phyloP scores from a whole-genome alignment of 805 yeast species.

The Millerozyma acaciae region DNA sequence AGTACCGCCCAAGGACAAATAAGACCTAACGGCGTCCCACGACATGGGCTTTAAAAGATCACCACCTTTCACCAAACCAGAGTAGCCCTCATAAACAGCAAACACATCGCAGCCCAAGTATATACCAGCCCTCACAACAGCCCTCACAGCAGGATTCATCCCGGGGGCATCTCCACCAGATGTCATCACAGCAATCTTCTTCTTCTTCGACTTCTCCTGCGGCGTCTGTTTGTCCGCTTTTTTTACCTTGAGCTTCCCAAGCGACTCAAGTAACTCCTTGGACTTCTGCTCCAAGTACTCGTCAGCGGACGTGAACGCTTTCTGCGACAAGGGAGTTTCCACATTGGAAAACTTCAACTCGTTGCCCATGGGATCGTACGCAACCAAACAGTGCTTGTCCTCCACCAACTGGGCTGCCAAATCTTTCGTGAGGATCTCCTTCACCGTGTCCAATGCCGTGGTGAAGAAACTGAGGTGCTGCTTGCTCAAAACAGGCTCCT shows the following conservation, averaged over 20 bases:
- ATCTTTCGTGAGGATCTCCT: constrained; percentile 12
- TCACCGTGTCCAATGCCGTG: constrained; percentile 22
- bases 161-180: constrained; percentile 85
- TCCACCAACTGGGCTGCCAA: constrained; percentile 4
- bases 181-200: constrained; percentile 70
- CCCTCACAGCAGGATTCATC: constrained; percentile 73
- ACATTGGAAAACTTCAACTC: constrained; percentile 21
- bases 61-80: constrained; percentile 69
- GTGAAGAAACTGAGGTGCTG: constrained; percentile 30
- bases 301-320: constrained; percentile 18
- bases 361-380: constrained; percentile 36
- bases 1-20: constrained; percentile 71
- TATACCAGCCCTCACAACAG: constrained; percentile 67
- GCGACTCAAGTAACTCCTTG: not conserved
- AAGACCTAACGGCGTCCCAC: constrained; percentile 74
- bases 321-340: constrained; percentile 18
- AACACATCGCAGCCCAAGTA: constrained; percentile 60
- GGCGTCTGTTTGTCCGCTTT: constrained; percentile 6
- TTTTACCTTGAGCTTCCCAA: constrained; percentile 11
- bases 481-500: constrained; percentile 2
- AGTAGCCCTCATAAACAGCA: constrained; percentile 72
- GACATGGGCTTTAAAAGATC: constrained; percentile 55
- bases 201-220: constrained; percentile 20
- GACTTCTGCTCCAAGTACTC: constrained; percentile 25
- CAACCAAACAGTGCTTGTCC: constrained; percentile 7